These are phyloP conservation scores for Fusarium heterosporum DNA, from an alignment of 2,329 filamentous ascomycete species.

Conservation along the genomic window DNA sequence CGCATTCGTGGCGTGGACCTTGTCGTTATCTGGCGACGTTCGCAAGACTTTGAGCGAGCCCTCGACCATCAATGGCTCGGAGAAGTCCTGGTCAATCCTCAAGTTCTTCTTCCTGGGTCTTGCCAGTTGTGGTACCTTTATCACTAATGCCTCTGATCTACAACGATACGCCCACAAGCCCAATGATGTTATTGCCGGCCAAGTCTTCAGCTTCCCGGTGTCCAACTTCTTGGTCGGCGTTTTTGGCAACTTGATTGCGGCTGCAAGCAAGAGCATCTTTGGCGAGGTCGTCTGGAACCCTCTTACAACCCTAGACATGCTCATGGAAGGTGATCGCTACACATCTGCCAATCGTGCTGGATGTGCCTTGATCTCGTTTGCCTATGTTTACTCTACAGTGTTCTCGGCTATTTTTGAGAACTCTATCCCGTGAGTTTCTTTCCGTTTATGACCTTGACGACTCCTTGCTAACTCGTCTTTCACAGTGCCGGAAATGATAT, in stretches of 20 bases:
- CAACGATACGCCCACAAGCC: slow-evolving; percentile 4
- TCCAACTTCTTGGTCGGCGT: slow-evolving; percentile 15
- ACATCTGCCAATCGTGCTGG: slow-evolving; percentile 11
- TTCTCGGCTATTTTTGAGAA: slow-evolving; percentile 21
- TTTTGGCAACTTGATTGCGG: slow-evolving; percentile 11
- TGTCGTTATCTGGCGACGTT: neutral
- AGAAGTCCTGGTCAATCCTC: slow-evolving; percentile 23
- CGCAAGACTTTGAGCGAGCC: slow-evolving; percentile 1
- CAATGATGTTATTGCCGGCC: slow-evolving; percentile 2
- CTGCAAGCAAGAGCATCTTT: slow-evolving; percentile 19
- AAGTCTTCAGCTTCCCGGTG: slow-evolving; percentile 6
- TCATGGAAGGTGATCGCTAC: slow-evolving; percentile 7
- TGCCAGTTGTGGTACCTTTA: slow-evolving; percentile 8
- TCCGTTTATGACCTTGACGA: fast-evolving
- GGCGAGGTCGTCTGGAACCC: slow-evolving; percentile 19
- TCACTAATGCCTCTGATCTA: slow-evolving; percentile 9
- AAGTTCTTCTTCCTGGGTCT: slow-evolving; percentile 17
- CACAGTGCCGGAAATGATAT: slow-evolving; percentile 12
- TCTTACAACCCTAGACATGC: slow-evolving; percentile 9
- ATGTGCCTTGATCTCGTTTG: slow-evolving; percentile 10
- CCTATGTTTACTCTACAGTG: slow-evolving; percentile 5
- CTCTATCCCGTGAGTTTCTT: slow-evolving; percentile 1
- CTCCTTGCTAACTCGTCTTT: neutral
- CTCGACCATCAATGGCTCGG: neutral
- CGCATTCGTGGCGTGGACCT: slow-evolving; percentile 14